phyloP scores from a whole-genome alignment of 176 grass and related monocot genomes.

The Aegilops tauschii region DNA sequence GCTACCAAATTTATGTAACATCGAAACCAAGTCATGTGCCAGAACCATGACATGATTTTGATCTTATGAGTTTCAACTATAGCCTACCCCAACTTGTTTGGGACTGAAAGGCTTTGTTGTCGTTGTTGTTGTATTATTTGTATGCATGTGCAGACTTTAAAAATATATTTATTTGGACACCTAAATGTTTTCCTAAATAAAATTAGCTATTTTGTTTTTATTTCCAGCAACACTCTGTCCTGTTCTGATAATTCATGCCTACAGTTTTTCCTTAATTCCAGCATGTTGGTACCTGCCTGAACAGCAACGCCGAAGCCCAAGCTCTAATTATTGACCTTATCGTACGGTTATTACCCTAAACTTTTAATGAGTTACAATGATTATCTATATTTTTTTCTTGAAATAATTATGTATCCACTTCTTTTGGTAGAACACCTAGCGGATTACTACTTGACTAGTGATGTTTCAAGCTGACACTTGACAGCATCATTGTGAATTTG shows the following conservation, averaged over 20 bases:
- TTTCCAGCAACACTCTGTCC: background rate
- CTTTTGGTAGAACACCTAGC: background rate
- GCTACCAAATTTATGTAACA: background rate
- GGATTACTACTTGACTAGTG: no score
- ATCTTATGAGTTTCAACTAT: no score
- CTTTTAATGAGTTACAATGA: background rate
- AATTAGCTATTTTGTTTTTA: background rate
- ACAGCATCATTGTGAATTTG: background rate
- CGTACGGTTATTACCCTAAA: background rate
- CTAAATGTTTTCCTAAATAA: background rate
- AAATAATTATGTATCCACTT: background rate
- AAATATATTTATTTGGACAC: background rate
- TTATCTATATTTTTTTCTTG: background rate
- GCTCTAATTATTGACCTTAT: background rate
- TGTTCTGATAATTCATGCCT: background rate
- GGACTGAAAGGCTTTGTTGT: no score
- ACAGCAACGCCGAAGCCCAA: background rate
- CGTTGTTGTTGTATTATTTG: background rate
- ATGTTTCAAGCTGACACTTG: background rate
- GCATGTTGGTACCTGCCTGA: background rate
- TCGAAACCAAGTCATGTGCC: no score
- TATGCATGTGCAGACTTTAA: background rate
- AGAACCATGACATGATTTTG: no score
- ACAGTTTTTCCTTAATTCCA: background rate
- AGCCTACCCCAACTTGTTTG: no score